Percentiles rank a stretch among this genome's conserved stretches.
These are phyloP conservation scores for Phytophthora ohioensis DNA, from an alignment of 352 stramenopile species.

Conservation along the genomic window DNA sequence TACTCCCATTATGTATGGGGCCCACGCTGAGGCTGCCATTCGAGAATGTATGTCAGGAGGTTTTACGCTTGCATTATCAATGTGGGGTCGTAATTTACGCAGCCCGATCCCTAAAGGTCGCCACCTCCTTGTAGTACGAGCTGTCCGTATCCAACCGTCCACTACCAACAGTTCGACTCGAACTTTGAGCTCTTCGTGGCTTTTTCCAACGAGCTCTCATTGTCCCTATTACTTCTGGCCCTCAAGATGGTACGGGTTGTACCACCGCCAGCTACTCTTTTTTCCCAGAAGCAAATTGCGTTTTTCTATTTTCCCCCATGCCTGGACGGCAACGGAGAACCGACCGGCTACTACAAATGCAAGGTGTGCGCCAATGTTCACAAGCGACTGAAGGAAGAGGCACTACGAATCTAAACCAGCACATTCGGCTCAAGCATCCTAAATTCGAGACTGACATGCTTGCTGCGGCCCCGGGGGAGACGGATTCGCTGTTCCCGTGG, in stretches of 20 bases:
- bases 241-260: too few species aligned
- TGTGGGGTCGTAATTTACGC: background rate
- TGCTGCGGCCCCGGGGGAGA: background rate
- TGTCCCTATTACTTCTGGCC: too few species aligned
- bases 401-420: constrained; percentile 10
- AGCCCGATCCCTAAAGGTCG: too few species aligned
- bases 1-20: constrained; percentile 6
- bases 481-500: constrained; percentile 13
- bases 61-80: constrained; percentile 14
- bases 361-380: background rate
- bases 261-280: background rate
- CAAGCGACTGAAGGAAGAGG: background rate
- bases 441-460: constrained; percentile 13
- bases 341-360: background rate
- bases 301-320: background rate
- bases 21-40: background rate
- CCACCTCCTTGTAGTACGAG: too few species aligned
- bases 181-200: background rate
- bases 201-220: background rate
- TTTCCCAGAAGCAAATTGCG: background rate
- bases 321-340: background rate
- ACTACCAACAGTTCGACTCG: background rate
- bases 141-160: background rate
- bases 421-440: constrained; percentile 4
- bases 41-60: too few species aligned